Base-by-base conservation (phyloP, 768 basidiomycete genomes). In the Suillus clintonianus region DNA sequence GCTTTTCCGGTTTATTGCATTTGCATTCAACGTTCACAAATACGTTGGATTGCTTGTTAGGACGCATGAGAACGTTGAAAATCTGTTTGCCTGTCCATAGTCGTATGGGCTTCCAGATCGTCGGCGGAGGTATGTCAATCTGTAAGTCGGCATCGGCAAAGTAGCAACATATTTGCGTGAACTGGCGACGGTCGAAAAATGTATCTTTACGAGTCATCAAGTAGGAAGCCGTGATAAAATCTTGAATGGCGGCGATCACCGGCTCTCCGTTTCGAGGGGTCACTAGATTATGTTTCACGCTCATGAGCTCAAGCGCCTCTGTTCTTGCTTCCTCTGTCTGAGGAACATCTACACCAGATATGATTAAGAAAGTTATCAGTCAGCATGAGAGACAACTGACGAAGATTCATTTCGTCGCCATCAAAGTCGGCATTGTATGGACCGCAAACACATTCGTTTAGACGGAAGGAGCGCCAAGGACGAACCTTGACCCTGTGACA, bases 341-440 rank as follows among this genome's bases (percentile, higher is more conserved):
- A 0, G 97, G 97, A 2, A 99, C 94, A 77, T 99, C 96, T 99
- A 65, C 8, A 15, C 32, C 22, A 24, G 53, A 61, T 5, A 24
- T 3, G 17, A 32, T 59, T 66, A 48, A 69, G 55, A 27, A 27
- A 27, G 27, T 19, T 53, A 11, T 19, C 22, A 30, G 24, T 30
- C 11, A 41, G 37, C 27, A 41, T 30, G 24, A 30, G 5, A 24
- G 27, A 41, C 53, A 58, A 74, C 93, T 70, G 71, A 96, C 97
- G 97, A 70, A 99, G 81, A 78, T 99, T 99, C 97, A 99, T 99
- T 76, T 99, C 97, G 74, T 99, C 97, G 65, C 97, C 97, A 74
- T 99, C 97, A 68, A 99, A 99, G 82, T 99, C 97, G 56, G 97
- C 97, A 72, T 98, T 98, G 79, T 98, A 99, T 9, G 97, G 97